Percentiles rank a stretch among this genome's conserved stretches.
These are phyloP conservation scores for Pyrenula aspistea DNA, from an alignment of 495 filamentous ascomycete species.

Conservation along the genomic window DNA sequence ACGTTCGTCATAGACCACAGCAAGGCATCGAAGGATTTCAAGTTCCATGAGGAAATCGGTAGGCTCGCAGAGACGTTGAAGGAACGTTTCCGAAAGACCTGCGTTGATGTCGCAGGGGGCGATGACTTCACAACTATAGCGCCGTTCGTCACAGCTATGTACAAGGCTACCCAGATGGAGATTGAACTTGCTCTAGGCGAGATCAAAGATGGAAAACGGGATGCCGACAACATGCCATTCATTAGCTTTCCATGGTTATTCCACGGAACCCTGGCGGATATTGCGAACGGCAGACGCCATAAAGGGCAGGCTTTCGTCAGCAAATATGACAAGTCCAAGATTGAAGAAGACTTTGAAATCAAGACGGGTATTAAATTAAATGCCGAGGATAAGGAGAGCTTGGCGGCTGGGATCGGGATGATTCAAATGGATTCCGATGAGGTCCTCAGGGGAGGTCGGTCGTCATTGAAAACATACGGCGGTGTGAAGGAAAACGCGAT, in stretches of 20 bases:
- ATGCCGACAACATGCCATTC: conserved; percentile 51
- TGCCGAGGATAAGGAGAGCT: background rate
- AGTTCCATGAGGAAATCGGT: conserved; percentile 72
- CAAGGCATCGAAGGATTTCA: conserved; percentile 59
- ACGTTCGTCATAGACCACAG: conserved; percentile 69
- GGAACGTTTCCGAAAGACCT: conserved; percentile 51
- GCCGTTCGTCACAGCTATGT: conserved; percentile 77
- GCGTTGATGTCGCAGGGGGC: conserved; percentile 50
- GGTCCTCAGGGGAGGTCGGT: too few relatives aligned
- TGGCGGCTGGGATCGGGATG: background rate
- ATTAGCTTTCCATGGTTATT: conserved; percentile 96
- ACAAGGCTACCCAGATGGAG: conserved; percentile 66
- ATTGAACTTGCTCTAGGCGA: conserved; percentile 41
- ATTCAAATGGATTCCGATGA: too few relatives aligned
- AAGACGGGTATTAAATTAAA: background rate
- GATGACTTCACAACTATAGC: conserved; percentile 43
- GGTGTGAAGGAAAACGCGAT: too few relatives aligned
- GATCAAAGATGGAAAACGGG: conserved; percentile 17
- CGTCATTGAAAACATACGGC: too few relatives aligned
- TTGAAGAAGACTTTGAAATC: background rate
- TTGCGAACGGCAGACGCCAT: conserved; percentile 36
- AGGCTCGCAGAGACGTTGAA: conserved; percentile 49
- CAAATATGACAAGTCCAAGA: background rate
- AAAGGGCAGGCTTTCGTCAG: background rate
- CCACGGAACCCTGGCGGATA: conserved; percentile 53